phyloP scores from a whole-genome alignment of 1,139 yeast species.

The Zhuliangozyma parablackwelliae region DNA sequence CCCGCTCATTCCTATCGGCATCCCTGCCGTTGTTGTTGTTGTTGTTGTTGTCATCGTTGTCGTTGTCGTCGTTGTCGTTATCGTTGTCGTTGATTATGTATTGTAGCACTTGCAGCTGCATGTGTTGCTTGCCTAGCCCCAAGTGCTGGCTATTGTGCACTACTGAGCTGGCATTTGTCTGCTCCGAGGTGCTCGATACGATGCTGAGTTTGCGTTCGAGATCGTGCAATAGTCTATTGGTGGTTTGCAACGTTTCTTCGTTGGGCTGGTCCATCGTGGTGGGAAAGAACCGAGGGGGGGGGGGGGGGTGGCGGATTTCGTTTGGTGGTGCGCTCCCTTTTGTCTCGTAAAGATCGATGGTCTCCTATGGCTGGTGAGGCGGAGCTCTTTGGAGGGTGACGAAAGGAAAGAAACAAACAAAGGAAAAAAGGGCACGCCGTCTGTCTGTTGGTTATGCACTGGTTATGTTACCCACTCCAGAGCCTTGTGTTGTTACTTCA shows the following conservation, averaged over 20 bases:
- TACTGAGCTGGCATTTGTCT: conserved; percentile 24
- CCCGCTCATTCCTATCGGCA: conserved; percentile 15
- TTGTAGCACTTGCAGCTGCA: conserved; percentile 28
- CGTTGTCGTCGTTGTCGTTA: conserved; percentile 11
- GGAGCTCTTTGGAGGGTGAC: too few relatives aligned
- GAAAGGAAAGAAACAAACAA: too few relatives aligned
- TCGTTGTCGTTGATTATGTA: conserved; percentile 21
- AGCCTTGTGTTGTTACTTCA: too few relatives aligned
- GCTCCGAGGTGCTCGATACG: conserved; percentile 15
- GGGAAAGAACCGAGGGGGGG: too few relatives aligned
- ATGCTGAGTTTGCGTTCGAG: conserved; percentile 31
- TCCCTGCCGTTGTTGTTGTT: conserved; percentile 12
- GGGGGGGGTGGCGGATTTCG: too few relatives aligned
- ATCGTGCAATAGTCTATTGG: conserved; percentile 23
- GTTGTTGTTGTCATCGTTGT: conserved; percentile 14
- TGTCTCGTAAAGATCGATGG: too few relatives aligned
- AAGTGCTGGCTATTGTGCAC: conserved; percentile 23
- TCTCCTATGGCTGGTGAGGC: too few relatives aligned
- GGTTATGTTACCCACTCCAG: too few relatives aligned
- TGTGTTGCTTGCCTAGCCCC: conserved; percentile 28
- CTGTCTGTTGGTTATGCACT: too few relatives aligned
- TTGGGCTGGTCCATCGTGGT: too few relatives aligned
- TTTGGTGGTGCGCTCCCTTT: too few relatives aligned
- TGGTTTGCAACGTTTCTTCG: conserved; percentile 14
- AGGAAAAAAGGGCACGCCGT: too few relatives aligned